Conservation (phyloP, 2,329 filamentous ascomycete genomes). For the Aureobasidium vineae region DNA sequence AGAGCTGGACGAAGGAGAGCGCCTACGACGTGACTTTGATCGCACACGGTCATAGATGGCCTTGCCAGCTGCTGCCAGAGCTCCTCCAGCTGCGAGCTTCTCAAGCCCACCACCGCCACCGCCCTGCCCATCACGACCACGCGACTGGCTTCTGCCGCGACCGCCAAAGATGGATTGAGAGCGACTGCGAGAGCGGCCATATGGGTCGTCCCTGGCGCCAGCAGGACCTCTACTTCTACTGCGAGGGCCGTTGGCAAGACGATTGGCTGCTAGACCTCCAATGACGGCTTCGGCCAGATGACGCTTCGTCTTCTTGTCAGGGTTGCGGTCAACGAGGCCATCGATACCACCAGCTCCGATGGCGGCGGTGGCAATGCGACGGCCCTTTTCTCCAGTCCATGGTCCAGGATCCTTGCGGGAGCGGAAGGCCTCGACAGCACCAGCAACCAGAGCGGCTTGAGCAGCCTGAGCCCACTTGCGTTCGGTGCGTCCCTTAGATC, state of each 20-base stretch:
- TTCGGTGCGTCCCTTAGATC: constrained; percentile 58
- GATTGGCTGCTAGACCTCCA: constrained; percentile 82
- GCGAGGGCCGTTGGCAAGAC: constrained; percentile 77
- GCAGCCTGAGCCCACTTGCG: constrained; percentile 69
- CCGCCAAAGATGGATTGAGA: constrained; percentile 58
- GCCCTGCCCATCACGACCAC: constrained; percentile 43
- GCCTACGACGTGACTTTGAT: constrained; percentile 52
- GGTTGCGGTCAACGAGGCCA: constrained; percentile 65
- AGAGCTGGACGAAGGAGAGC: constrained; percentile 48
- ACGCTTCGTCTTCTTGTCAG: constrained; percentile 71
- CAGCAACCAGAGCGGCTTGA: constrained; percentile 85
- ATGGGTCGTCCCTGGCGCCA: constrained; percentile 41
- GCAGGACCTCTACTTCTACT: constrained; percentile 60
- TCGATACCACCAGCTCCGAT: constrained; percentile 83
- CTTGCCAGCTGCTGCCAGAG: constrained; percentile 52
- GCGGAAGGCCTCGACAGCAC: constrained; percentile 88
- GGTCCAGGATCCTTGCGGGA: constrained; percentile 83
- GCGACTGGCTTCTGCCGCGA: constrained; percentile 53
- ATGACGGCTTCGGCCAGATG: constrained; percentile 84
- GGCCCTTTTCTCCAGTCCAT: constrained; percentile 89
- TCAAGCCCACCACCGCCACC: constrained; percentile 49
- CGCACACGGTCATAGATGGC: constrained; percentile 56
- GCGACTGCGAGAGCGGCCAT: constrained; percentile 63
- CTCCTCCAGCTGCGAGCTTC: constrained; percentile 50
- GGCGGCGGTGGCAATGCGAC: constrained; percentile 85